These are phyloP conservation scores for Trichoderma koningiopsis DNA, from an alignment of 2,329 filamentous ascomycete genomes.

Conservation along the genomic window DNA sequence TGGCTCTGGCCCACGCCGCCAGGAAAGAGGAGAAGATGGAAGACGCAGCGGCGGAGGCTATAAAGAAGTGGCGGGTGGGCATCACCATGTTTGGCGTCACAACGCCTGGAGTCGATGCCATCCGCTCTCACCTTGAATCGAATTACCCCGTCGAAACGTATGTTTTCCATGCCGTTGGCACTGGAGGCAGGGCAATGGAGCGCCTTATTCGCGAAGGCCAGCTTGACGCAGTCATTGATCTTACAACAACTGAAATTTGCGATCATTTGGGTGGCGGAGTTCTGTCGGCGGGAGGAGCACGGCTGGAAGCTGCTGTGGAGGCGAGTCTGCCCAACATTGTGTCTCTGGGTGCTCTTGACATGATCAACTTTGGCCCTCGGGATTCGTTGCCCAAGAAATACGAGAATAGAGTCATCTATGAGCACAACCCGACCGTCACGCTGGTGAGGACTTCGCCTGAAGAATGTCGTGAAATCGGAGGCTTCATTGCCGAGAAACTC, in stretches of 20 bases:
- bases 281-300: constrained; percentile 58
- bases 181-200: constrained; percentile 71
- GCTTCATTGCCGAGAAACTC: constrained; percentile 58
- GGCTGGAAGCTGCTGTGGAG: constrained; percentile 59
- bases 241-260: constrained; percentile 72
- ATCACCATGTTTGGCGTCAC: constrained; percentile 78
- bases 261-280: constrained; percentile 65
- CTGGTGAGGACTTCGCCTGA: constrained; percentile 64
- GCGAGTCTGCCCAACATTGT: constrained; percentile 58
- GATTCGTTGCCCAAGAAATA: constrained; percentile 59
- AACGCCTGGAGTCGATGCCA: constrained; percentile 62
- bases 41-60: not conserved
- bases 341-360: constrained; percentile 59
- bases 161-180: constrained; percentile 70
- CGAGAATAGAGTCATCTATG: constrained; percentile 53
- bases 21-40: constrained; percentile 18
- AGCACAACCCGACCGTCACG: constrained; percentile 68
- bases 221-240: constrained; percentile 68
- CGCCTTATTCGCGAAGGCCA: constrained; percentile 57
- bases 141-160: constrained; percentile 57
- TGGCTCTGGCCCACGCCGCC: constrained; percentile 51
- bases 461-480: constrained; percentile 59
- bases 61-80: constrained; percentile 53
- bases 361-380: constrained; percentile 64
- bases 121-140: constrained; percentile 53